Conservation (phyloP, 2,329 filamentous ascomycete genomes). For the Trichoderma oligosporum region DNA sequence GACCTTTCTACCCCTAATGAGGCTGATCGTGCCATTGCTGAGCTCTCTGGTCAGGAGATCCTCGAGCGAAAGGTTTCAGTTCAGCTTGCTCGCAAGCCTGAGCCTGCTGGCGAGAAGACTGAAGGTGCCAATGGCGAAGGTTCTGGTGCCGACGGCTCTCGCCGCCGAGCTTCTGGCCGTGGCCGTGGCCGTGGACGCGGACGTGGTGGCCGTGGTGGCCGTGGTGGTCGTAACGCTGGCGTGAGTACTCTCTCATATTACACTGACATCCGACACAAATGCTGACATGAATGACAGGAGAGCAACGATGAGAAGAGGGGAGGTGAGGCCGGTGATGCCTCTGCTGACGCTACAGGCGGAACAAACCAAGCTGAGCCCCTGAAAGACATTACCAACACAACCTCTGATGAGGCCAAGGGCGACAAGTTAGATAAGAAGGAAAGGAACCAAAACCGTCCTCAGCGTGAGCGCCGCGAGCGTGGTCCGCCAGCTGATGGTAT, state of each 20-base stretch:
- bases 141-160: constrained; percentile 62
- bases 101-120: constrained; percentile 72
- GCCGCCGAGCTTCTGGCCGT: constrained; percentile 60
- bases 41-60: constrained; percentile 96
- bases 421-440: constrained; percentile 18
- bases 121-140: constrained; percentile 75
- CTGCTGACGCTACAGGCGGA: constrained; percentile 42
- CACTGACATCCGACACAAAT: not conserved
- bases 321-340: constrained; percentile 36
- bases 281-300: constrained; percentile 27
- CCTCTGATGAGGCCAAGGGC: constrained; percentile 51
- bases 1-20: constrained; percentile 92
- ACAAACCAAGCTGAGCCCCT: constrained; percentile 55
- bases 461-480: constrained; percentile 69
- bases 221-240: constrained; percentile 48
- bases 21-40: constrained; percentile 90
- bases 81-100: constrained; percentile 96
- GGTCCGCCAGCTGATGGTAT: constrained; percentile 96
- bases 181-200: constrained; percentile 67
- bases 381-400: constrained; percentile 59
- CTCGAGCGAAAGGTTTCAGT: constrained; percentile 98
- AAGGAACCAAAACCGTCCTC: constrained; percentile 51
- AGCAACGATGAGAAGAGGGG: constrained; percentile 46
- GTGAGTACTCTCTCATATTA: constrained; percentile 37
- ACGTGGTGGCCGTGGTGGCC: constrained; percentile 62